Conservation (phyloP, 2,329 filamentous ascomycete genomes). For the Aspergillus unguis region DNA sequence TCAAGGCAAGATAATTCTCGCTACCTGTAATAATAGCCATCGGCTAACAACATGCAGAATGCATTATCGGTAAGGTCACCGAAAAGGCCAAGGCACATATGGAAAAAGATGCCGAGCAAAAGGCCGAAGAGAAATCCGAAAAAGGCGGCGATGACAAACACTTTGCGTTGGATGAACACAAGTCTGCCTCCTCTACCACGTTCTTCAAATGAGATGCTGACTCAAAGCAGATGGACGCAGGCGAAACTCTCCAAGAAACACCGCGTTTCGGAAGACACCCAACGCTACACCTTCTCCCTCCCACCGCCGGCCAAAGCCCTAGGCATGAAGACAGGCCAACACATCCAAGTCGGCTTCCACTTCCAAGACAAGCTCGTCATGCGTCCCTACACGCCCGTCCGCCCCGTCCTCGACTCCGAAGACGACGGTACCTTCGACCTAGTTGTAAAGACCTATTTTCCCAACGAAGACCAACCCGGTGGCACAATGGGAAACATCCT, state of each 20-base stretch:
- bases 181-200: conserved; percentile 9
- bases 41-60: conserved; percentile 40
- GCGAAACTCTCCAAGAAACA: conserved; percentile 41
- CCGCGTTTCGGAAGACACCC: conserved; percentile 40
- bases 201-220: too few relatives aligned
- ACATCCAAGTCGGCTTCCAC: conserved; percentile 54
- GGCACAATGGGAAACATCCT: conserved; percentile 55
- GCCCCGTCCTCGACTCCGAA: conserved; percentile 42
- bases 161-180: conserved; percentile 38
- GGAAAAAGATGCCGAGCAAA: conserved; percentile 42
- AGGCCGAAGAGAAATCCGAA: conserved; percentile 37
- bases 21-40: neutral
- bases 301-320: conserved; percentile 37
- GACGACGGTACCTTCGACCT: conserved; percentile 49
- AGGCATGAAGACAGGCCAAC: conserved; percentile 50
- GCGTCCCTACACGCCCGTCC: conserved; percentile 51
- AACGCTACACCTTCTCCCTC: conserved; percentile 13
- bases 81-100: conserved; percentile 50
- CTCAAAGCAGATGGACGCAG: conserved; percentile 42
- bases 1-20: conserved; percentile 33
- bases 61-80: conserved; percentile 49
- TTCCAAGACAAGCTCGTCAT: conserved; percentile 51
- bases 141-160: conserved; percentile 31
- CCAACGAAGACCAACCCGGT: conserved; percentile 47
- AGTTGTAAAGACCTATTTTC: conserved; percentile 53